Base-by-base conservation (phyloP, 2,329 filamentous ascomycete genomes). In the Colletotrichum cereale region DNA sequence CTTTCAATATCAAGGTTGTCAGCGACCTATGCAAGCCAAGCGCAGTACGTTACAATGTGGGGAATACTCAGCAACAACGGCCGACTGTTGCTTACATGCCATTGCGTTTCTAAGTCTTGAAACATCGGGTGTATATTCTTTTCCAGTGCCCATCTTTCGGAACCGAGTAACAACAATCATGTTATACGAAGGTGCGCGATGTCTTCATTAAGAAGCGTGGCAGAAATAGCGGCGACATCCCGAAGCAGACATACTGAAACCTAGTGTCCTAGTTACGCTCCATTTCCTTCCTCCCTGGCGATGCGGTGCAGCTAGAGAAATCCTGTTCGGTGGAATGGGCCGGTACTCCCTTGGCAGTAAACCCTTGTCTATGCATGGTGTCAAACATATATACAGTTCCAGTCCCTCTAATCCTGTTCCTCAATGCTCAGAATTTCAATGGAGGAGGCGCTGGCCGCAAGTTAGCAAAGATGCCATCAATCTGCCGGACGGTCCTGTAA, bases 381-480 rank as follows among this genome's bases (percentile, higher is more conserved):
- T 5, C 21, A 36, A 6, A 21, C 29, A 36, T 56, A 47, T 48
- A 38, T 55, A 65, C 52, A 31, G 72, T 83, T 84, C 77, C 84
- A 63, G 73, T 78, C 50, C 67, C 66, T 53, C 56, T 36, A 56
- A n/a, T 40, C 66, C 42, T 7, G 14, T 67, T 1, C 5, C 14
- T 65, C 66, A 16, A 53, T 63, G 34, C 70, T 76, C 78, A 86
- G 63, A 85, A 86, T 75, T 85, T 87, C 66, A 88, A 80, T 50
- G 80, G 85, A 70, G 86, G 86, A 26, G 86, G 86, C 73, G 86
- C 86, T 88, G 72, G 10, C 10, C 29, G n/a, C 18, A 2, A 8
- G 34, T 63, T 53, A 63, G 61, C 11, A 34, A 5, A 3, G 5
- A 3, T 42, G 5, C 1, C 71, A 58, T 18, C 16, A 7, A 61